Evolutionary conservation across 129 eudicot species (phyloP).

Genomic region (Ambrosia trifida): DNA sequence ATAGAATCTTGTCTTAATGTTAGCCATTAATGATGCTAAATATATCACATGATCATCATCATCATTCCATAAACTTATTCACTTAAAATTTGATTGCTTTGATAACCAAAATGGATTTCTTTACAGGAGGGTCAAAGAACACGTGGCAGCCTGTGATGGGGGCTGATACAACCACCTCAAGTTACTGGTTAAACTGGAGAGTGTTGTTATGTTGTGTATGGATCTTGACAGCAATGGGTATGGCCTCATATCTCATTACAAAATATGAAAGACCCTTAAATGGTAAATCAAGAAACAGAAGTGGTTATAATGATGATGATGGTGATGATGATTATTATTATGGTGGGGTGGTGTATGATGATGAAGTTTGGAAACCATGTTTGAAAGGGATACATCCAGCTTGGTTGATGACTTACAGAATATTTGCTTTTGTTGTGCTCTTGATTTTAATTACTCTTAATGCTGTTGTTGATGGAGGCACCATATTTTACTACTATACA

Average conservation of each 20-base stretch:
- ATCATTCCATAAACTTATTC: not conserved
- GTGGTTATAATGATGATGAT: constrained; percentile 2
- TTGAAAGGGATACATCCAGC: constrained; percentile 81
- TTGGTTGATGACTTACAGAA: constrained; percentile 75
- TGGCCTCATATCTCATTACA: constrained; percentile 63
- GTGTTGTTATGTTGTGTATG: constrained; percentile 57
- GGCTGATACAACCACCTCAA: constrained; percentile 58
- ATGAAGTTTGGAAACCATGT: constrained; percentile 93
- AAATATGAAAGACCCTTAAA: constrained; percentile 58
- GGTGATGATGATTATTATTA: constrained; percentile 36
- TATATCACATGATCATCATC: constrained; percentile 21
- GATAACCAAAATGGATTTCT: constrained; percentile 48
- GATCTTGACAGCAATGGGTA: constrained; percentile 57
- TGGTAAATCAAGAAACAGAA: constrained; percentile 32
- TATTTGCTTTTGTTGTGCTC: constrained; percentile 72
- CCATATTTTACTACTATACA: constrained; percentile 77
- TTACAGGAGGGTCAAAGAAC: constrained; percentile 67
- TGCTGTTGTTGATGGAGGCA: constrained; percentile 74
- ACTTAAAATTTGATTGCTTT: not conserved
- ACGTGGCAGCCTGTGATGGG: constrained; percentile 89
- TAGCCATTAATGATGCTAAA: constrained; percentile 35
- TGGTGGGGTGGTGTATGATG: constrained; percentile 69
- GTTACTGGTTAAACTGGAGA: constrained; percentile 97
- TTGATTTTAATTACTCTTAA: constrained; percentile 64
- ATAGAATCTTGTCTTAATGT: constrained; percentile 50